A percentile compares a stretch with the other conserved stretches of the same genome.
These are phyloP conservation scores for Pseudognaphalium luteoalbum DNA, from an alignment of 129 eudicot species.

Conservation along the genomic window DNA sequence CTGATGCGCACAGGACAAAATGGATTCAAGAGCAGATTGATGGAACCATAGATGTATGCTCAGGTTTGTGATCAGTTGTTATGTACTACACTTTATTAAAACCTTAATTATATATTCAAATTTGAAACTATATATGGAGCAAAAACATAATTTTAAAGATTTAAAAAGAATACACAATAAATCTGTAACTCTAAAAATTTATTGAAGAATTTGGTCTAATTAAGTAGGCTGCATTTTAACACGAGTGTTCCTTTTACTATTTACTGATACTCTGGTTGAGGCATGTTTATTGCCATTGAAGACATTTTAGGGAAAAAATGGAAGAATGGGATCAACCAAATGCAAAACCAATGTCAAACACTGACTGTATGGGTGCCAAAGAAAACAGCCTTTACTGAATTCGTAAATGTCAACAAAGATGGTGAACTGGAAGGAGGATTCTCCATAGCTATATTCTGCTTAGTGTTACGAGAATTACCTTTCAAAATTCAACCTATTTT, in stretches of 20 bases:
- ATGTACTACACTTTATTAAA: neutral
- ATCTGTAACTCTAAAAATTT: no score
- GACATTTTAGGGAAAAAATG: conserved; percentile 10
- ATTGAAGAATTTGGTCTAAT: no score
- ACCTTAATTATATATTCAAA: no score
- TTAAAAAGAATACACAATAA: no score
- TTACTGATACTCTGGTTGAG: neutral
- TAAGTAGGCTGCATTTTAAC: no score
- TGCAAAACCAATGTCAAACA: neutral
- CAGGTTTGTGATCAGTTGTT: neutral
- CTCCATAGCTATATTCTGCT: conserved; percentile 33
- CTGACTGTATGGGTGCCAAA: conserved; percentile 22
- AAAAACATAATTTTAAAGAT: no score
- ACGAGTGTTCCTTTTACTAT: no score
- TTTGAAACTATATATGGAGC: no score
- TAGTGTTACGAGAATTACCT: conserved; percentile 17
- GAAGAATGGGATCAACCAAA: conserved; percentile 8
- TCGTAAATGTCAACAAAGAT: conserved; percentile 23
- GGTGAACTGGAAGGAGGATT: conserved; percentile 27
- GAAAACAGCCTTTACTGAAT: conserved; percentile 16
- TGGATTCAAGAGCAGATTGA: conserved; percentile 22
- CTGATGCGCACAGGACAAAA: neutral
- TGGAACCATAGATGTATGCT: conserved; percentile 16
- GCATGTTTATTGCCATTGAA: neutral
- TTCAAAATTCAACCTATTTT: conserved; percentile 27